These are phyloP conservation scores for Saccharomyces hybrid DNA, from an alignment of 1,139 yeast species.

Conservation along the genomic window DNA sequence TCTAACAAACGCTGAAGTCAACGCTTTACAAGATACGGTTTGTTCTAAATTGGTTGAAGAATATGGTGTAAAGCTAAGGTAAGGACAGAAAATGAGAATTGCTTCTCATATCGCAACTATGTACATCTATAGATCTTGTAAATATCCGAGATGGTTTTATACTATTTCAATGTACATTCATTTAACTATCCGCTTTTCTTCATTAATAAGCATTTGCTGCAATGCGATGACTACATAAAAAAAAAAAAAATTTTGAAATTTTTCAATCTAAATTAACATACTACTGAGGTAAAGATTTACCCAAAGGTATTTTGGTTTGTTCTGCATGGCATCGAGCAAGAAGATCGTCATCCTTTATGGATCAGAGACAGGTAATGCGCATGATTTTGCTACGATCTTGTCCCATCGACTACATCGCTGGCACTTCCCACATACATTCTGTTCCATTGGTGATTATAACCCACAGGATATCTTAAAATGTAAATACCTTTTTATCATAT, in stretches of 20 bases:
- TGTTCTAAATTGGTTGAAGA: constrained; percentile 45
- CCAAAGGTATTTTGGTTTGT: no score
- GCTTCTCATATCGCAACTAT: not conserved
- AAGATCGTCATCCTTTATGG: constrained; percentile 67
- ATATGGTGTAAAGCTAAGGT: constrained; percentile 59
- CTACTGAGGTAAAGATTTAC: no score
- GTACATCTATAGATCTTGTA: constrained; percentile 2
- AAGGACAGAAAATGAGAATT: constrained; percentile 8
- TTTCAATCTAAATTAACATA: not conserved
- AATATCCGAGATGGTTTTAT: not conserved
- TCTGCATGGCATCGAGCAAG: constrained; percentile 4
- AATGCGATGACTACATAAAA: constrained; percentile 35
- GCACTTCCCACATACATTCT: constrained; percentile 45
- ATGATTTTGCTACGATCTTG: constrained; percentile 70
- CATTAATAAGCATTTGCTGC: constrained; percentile 53
- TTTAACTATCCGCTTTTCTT: constrained; percentile 52
- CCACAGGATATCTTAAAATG: constrained; percentile 43
- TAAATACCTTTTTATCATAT: constrained; percentile 53
- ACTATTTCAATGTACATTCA: not conserved
- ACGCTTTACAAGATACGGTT: constrained; percentile 58
- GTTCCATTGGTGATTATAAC: constrained; percentile 58
- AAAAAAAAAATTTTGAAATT: not conserved
- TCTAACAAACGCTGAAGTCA: constrained; percentile 74
- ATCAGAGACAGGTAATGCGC: constrained; percentile 89
- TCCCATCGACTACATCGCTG: constrained; percentile 50